Evolutionary conservation across 2,329 filamentous ascomycete genomes (phyloP).

Genomic region (Trichoderma brevicompactum): DNA sequence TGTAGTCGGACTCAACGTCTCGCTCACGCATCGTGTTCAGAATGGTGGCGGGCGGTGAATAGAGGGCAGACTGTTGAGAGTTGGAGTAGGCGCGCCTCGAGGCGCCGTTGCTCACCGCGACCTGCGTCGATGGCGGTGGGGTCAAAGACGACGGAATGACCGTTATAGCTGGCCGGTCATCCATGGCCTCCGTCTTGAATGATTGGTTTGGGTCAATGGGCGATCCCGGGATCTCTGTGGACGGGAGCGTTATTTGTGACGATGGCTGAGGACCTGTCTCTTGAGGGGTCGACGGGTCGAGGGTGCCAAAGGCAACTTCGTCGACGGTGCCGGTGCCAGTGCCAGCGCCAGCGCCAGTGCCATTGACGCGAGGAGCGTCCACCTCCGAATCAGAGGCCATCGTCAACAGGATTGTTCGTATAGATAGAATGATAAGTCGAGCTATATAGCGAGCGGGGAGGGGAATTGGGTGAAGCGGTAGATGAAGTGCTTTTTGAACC

Average conservation of each 20-base stretch:
- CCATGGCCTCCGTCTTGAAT: slow-evolving; percentile 56
- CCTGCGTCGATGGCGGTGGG: slow-evolving; percentile 60
- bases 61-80: slow-evolving; percentile 54
- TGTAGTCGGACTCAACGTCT: slow-evolving; percentile 46
- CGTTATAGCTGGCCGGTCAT: slow-evolving; percentile 49
- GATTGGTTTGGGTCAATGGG: slow-evolving; percentile 55
- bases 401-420: not conserved
- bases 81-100: slow-evolving; percentile 42
- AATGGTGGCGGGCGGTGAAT: slow-evolving; percentile 59
- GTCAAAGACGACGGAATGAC: slow-evolving; percentile 63
- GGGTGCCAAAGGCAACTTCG: slow-evolving; percentile 41
- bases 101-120: slow-evolving; percentile 41
- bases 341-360: too few relatives aligned
- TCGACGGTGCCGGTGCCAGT: slow-evolving; percentile 36
- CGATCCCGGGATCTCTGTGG: slow-evolving; percentile 60
- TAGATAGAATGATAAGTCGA: not conserved
- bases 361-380: slow-evolving; percentile 39
- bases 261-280: slow-evolving; percentile 40
- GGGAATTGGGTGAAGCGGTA: not conserved
- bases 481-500: not conserved
- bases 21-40: slow-evolving; percentile 43
- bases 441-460: too few relatives aligned
- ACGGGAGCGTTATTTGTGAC: slow-evolving; percentile 61
- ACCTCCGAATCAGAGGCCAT: slow-evolving; percentile 43
- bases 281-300: slow-evolving; percentile 41